Evolutionary conservation across 768 basidiomycete species (phyloP).

Genomic region (Boletellus emodensis): DNA sequence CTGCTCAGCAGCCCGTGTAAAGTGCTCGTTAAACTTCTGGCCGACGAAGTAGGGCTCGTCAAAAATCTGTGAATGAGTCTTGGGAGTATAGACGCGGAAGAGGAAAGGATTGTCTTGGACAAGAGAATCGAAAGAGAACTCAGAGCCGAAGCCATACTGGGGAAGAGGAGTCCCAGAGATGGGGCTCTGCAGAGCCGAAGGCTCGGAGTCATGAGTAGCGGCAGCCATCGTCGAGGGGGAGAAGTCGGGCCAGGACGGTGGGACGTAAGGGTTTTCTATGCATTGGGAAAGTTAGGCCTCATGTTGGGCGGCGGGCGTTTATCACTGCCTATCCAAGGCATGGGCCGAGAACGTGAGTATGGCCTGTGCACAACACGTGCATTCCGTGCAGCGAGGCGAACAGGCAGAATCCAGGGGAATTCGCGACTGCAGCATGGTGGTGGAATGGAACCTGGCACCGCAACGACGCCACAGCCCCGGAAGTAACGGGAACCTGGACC

Average conservation of each 20-base stretch:
- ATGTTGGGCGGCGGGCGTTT: constrained; percentile 32
- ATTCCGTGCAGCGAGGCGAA: constrained; percentile 5
- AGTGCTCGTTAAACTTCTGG: constrained; percentile 53
- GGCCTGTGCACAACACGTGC: constrained; percentile 21
- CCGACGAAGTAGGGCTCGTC: constrained; percentile 70
- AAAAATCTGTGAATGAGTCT: constrained; percentile 49
- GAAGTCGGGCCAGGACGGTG: constrained; percentile 6
- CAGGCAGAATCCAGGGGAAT: neutral
- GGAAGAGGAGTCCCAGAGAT: constrained; percentile 40
- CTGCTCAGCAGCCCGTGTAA: constrained; percentile 35
- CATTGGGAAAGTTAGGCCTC: constrained; percentile 20
- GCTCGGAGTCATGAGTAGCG: constrained; percentile 14
- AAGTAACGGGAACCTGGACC: too few relatives aligned
- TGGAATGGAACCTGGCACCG: neutral
- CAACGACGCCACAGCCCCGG: neutral
- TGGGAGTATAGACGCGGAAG: constrained; percentile 79
- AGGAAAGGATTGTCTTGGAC: constrained; percentile 66
- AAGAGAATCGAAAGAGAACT: constrained; percentile 58
- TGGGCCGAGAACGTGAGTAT: constrained; percentile 9
- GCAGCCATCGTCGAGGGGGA: constrained; percentile 23
- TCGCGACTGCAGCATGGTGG: neutral
- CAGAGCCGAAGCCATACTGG: constrained; percentile 69
- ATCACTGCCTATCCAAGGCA: constrained; percentile 28
- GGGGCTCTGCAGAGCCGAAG: constrained; percentile 20
- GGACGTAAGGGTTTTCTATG: constrained; percentile 26